Evolutionary conservation across 306 rosid species (phyloP), one percentile per base, ranked within the genome.

Genomic region (Castanea mollissima): DNA sequence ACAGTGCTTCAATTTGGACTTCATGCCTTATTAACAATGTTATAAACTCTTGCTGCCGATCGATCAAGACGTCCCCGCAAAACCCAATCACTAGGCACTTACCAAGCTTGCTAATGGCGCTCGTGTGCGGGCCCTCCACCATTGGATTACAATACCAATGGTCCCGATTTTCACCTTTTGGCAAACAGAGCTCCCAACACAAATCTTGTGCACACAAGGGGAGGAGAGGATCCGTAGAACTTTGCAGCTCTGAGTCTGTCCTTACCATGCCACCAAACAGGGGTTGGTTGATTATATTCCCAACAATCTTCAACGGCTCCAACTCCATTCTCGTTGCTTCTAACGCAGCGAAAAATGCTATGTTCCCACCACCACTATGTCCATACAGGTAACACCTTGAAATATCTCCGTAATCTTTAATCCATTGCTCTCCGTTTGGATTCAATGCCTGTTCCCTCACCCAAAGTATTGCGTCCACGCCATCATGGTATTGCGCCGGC

Each of bases 71-170:
- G 82, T 90, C 94, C 27, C 80, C 87, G 38, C 87, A 83, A 35
- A 78, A 93, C 8, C 98, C 98, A 11, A 90, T 76, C 49, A 93
- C 89, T 25, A 93, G 85, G 51, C 86, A 81, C 74, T 80, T 75
- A 14, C 29, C 57, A 9, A 93, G 27, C 81, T 59, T 78, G 4
- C 25, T 13, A n/a, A 93, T 74, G 18, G 5, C 7, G 0, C 83
- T 77, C 67, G 2, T 83, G 29, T 86, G 91, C 4, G 88, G 86
- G 6, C 92, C 97, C 12, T 62, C 76, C 5, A 14, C 83, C 83
- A 78, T 74, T 0, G 98, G 98, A 78, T 87, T 91, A n/a, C 93
- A 84, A 54, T 88, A 93, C 55, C 91, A 63, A 13, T 90, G 97
- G 75, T 91, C 90, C 46, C 92, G 86, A 35, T 83, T 79, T 0